These are phyloP conservation scores for Pleurotus ostreatus DNA, from an alignment of 768 basidiomycete species.

Conservation along the genomic window DNA sequence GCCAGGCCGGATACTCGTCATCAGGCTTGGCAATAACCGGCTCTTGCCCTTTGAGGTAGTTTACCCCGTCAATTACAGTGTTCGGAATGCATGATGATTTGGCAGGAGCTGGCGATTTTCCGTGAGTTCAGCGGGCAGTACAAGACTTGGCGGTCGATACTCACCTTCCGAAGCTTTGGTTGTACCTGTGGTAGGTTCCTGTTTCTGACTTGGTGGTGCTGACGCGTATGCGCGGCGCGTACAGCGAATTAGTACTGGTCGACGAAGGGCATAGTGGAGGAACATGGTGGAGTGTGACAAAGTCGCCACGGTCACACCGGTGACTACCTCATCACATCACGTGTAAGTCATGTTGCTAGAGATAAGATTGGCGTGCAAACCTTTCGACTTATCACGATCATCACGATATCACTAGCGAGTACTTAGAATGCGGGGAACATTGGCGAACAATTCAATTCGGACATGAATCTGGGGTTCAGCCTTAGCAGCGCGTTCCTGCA, in stretches of 20 bases:
- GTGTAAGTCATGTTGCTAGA: not conserved
- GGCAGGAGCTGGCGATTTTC: constrained; percentile 19
- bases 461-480: too few species aligned
- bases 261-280: not conserved
- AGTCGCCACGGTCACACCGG: not conserved
- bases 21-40: constrained; percentile 76
- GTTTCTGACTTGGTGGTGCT: not conserved
- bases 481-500: too few species aligned
- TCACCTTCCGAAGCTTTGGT: too few species aligned
- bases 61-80: constrained; percentile 74
- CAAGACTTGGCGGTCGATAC: too few species aligned
- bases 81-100: constrained; percentile 67
- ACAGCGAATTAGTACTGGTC: not conserved
- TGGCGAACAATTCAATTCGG: too few species aligned
- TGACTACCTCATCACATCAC: not conserved
- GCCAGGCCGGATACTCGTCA: constrained; percentile 84
- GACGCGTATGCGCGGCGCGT: not conserved
- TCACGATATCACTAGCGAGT: too few species aligned
- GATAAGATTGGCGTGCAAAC: too few species aligned
- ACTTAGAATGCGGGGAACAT: too few species aligned
- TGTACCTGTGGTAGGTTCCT: not conserved
- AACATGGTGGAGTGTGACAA: constrained; percentile 2
- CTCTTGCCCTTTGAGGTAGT: constrained; percentile 79
- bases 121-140: too few species aligned
- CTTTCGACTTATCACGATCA: too few species aligned